Evolutionary conservation across 2,329 filamentous ascomycete genomes (phyloP), one percentile per base, ranked within the genome.

Genomic region (Macrophomina tecta): DNA sequence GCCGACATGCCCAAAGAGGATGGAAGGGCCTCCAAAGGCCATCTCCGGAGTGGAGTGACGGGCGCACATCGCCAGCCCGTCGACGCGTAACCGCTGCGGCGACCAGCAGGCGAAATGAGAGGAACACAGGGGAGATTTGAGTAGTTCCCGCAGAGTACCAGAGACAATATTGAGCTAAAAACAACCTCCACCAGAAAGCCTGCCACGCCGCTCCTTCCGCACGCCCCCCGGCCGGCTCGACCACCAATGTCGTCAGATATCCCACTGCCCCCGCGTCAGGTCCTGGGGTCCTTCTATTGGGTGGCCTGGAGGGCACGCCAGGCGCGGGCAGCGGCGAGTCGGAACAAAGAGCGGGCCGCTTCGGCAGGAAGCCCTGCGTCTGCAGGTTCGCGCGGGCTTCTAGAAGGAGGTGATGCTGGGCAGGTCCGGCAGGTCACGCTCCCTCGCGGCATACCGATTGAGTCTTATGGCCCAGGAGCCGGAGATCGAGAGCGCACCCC

Each of bases 311-410:
- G 51, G 51, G 63, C 51, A 48, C 28, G 52, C 51, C 63, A 56
- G 51, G 16, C 42, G 52, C 63, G 52, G 51, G 63, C 63, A 65
- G 36, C 32, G 51, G 52, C 63, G 63, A 65, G 51, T 65, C 63
- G 63, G 63, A 53, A 38, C 63, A 65, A 65, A 56, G 63, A 65
- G 52, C 63, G 58, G 58, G 58, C 58, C 58, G 58, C 58, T 9
- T 5, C 36, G 36, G 36, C 36, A 38, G 6, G 36, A 49, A 28
- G 58, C n/a, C 38, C 58, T 62, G 58, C 32, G 18, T 12, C 36
- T 46, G 42, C 42, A 62, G 58, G 28, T 62, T 48, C 58, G 58
- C 45, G 58, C 58, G 58, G 58, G 42, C 58, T 62, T 62, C 58
- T 62, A 49, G 58, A 62, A 62, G 32, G 42, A 62, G 58, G 45